phyloP scores from a whole-genome alignment of 2,329 filamentous ascomycete genomes.

The Lasiodiplodia sp. region DNA sequence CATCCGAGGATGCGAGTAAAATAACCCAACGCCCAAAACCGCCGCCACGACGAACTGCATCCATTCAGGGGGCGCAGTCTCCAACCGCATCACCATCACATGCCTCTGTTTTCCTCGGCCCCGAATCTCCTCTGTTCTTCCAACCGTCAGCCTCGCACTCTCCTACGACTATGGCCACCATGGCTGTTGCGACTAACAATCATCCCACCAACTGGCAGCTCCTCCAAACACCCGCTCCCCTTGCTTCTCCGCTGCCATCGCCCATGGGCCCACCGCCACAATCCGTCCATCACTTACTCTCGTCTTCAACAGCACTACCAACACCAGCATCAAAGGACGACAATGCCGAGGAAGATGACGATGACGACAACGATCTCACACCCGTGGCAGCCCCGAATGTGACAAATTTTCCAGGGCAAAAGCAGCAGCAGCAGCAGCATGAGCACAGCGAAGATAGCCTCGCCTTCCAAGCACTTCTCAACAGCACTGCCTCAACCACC shows the following conservation, averaged over 20 bases:
- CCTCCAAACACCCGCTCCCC: not conserved
- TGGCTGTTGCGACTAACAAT: not conserved
- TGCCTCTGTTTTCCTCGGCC: not conserved
- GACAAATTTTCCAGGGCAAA: not conserved
- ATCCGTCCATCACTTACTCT: not conserved
- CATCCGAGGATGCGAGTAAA: not conserved
- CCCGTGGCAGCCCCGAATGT: not conserved
- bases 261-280: not conserved
- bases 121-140: not conserved
- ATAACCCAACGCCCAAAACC: not conserved
- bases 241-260: conserved; percentile 1
- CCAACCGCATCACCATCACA: not conserved
- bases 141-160: conserved; percentile 1
- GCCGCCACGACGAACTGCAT: not conserved
- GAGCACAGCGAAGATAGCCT: not conserved
- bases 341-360: not conserved
- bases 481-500: not conserved
- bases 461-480: not conserved
- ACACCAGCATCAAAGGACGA: not conserved
- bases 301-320: not conserved
- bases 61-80: not conserved
- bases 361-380: not conserved
- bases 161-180: not conserved
- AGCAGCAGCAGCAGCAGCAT: not conserved
- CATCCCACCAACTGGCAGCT: not conserved